These are phyloP conservation scores for Metschnikowia dekortorum DNA, from an alignment of 805 yeast species.

Conservation along the genomic window DNA sequence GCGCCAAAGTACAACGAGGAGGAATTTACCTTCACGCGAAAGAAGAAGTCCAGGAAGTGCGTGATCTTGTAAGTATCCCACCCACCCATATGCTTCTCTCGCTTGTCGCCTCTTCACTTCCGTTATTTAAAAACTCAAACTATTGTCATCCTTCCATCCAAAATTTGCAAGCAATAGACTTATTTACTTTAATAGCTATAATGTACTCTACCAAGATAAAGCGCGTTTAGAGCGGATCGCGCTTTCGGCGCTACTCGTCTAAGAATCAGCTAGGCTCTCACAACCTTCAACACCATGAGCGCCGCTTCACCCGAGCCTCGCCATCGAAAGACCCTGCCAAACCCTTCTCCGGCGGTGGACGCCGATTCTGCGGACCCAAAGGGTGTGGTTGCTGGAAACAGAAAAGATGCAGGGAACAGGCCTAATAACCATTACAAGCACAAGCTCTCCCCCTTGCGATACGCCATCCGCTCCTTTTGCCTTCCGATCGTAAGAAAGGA, in stretches of 20 bases:
- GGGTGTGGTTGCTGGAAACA: neutral
- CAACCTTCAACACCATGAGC: neutral
- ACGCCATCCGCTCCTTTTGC: slow-evolving; percentile 46
- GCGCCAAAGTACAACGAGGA: slow-evolving; percentile 32
- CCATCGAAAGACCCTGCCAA: neutral
- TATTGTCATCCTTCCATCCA: neutral
- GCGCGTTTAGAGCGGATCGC: neutral
- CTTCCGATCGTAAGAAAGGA: slow-evolving; percentile 61
- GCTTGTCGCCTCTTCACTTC: neutral
- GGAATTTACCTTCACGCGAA: slow-evolving; percentile 39
- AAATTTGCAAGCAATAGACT: neutral
- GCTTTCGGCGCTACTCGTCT: neutral
- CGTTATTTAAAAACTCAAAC: neutral
- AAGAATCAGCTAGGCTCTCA: neutral
- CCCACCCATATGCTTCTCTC: neutral
- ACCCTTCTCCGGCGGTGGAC: neutral
- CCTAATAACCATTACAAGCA: slow-evolving; percentile 59
- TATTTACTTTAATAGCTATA: neutral
- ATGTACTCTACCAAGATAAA: neutral
- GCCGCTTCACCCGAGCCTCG: neutral
- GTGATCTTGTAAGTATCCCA: slow-evolving; percentile 23
- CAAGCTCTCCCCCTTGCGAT: slow-evolving; percentile 54
- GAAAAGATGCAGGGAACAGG: slow-evolving; percentile 72
- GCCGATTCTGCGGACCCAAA: neutral
- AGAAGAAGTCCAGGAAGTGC: slow-evolving; percentile 31